phyloP scores from a whole-genome alignment of 768 basidiomycete genomes.

The Leucocoprinus leucothites region DNA sequence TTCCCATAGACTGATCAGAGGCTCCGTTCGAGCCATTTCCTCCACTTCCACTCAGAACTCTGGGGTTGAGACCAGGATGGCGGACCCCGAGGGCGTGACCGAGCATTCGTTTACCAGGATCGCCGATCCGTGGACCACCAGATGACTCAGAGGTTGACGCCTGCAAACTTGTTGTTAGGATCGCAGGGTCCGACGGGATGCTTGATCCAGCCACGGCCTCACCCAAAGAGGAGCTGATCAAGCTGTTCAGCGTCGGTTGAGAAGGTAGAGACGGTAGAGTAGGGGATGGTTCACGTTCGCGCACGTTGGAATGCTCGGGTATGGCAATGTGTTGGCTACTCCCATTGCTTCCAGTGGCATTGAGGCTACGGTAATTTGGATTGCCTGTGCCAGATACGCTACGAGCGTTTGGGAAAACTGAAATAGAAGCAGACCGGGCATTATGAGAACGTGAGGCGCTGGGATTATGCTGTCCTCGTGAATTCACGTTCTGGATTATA shows the following conservation, averaged over 20 bases:
- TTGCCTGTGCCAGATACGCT: slow-evolving; percentile 35
- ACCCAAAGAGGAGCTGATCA: slow-evolving; percentile 73
- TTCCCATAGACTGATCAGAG: slow-evolving; percentile 51
- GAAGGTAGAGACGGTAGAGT: slow-evolving; percentile 78
- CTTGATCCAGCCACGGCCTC: slow-evolving; percentile 44
- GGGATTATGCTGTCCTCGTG: slow-evolving; percentile 61
- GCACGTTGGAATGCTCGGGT: slow-evolving; percentile 45
- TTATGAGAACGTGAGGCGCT: slow-evolving; percentile 70
- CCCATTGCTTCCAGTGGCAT: slow-evolving; percentile 27
- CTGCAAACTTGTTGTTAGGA: slow-evolving; percentile 55
- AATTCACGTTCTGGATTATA: slow-evolving; percentile 81
- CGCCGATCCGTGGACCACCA: slow-evolving; percentile 79
- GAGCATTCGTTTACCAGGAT: slow-evolving; percentile 87
- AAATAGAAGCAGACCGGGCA: slow-evolving; percentile 64
- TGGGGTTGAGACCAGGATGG: slow-evolving; percentile 70
- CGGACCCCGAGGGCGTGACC: slow-evolving; percentile 82
- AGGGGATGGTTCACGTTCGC: slow-evolving; percentile 73
- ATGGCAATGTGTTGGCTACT: slow-evolving; percentile 44
- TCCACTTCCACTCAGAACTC: slow-evolving; percentile 43
- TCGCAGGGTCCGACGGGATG: slow-evolving; percentile 63
- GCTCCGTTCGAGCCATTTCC: slow-evolving; percentile 36
- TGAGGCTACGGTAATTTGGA: slow-evolving; percentile 6
- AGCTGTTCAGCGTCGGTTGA: slow-evolving; percentile 81
- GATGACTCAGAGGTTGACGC: slow-evolving; percentile 25
- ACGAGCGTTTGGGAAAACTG: slow-evolving; percentile 55